Percentiles rank a stretch among this genome's conserved stretches.
Conservation (phyloP, 2,329 filamentous ascomycete species). For the Gnomoniopsis smithogilvyi region DNA sequence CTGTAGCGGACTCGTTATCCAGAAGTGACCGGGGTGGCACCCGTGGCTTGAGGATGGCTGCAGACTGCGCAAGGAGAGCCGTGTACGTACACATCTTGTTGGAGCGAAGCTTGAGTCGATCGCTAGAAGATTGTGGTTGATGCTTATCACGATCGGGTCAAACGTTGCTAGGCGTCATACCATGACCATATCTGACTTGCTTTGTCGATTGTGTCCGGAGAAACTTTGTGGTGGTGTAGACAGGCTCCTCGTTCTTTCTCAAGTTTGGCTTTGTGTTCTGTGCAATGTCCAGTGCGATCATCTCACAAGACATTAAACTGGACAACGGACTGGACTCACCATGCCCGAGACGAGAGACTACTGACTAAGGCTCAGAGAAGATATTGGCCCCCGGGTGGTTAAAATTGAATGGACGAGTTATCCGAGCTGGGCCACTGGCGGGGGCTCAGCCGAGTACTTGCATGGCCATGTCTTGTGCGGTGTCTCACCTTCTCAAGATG, state of each 20-base stretch:
- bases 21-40: slow-evolving; percentile 3
- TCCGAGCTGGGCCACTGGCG: slow-evolving; percentile 9
- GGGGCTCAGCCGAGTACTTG: slow-evolving; percentile 10
- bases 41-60: slow-evolving; percentile 14
- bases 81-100: not conserved
- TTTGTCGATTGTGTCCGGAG: not conserved
- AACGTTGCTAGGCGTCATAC: not conserved
- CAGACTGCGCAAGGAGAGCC: not conserved
- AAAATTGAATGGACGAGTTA: slow-evolving; percentile 14
- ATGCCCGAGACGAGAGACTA: slow-evolving; percentile 5
- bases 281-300: not conserved
- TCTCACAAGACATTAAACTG: not conserved
- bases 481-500: slow-evolving; percentile 1
- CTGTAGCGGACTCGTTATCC: not conserved
- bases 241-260: not conserved
- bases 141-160: not conserved
- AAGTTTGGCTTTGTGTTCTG: not conserved
- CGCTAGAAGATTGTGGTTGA: not conserved
- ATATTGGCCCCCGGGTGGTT: not conserved
- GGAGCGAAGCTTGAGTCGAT: not conserved
- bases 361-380: slow-evolving; percentile 4
- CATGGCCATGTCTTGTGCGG: slow-evolving; percentile 14
- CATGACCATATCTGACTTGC: not conserved
- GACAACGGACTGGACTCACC: not conserved
- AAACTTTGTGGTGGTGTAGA: not conserved